Evolutionary conservation across 2,329 filamentous ascomycete genomes (phyloP), one percentile per base, ranked within the genome.

Genomic region (Grosmannia serpens): DNA sequence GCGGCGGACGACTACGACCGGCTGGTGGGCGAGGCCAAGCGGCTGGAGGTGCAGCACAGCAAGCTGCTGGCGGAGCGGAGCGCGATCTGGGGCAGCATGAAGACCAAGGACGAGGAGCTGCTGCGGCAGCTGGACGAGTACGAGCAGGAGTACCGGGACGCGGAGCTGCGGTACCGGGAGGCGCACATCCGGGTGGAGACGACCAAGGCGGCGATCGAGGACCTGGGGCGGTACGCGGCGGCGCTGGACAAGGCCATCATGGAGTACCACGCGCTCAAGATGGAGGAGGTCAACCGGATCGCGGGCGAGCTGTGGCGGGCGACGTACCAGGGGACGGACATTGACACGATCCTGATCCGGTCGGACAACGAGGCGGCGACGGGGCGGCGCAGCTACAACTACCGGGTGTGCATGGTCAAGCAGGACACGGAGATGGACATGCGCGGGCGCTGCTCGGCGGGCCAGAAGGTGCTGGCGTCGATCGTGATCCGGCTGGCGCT

Each of bases 371-470:
- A 97, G 70, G 83, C 81, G 53, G 78, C 78, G 54, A 65, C 55
- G 55, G 59, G 52, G 51, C 59, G 47, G 67, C 85, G 89, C 66
- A 88, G 80, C 62, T 97, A 97, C 80, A 97, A 99, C 74, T 99
- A 99, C 77, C 89, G 94, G 53, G 87, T 99, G 7, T 91, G 89
- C 72, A 99, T 99, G 94, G 85, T 96, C 65, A 99, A 99, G 75
- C 87, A 92, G 69, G 91, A 95, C 67, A 89, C 88, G 0, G 94
- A 99, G 72, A 96, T 99, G 91, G 94, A 99, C 74, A 99, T 99
- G 94, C 89, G 94, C 62, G 95, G 94, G 1, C 89, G 94, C 58
- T 99, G 94, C 78, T 95, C 89, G 64, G 94, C 94, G 1, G 94
- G 94, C 4, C 94, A 99, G 71, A 96, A 95, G 73, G 92, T 99